phyloP scores from a whole-genome alignment of 1,139 yeast genomes.

The Taphrina confusa region DNA sequence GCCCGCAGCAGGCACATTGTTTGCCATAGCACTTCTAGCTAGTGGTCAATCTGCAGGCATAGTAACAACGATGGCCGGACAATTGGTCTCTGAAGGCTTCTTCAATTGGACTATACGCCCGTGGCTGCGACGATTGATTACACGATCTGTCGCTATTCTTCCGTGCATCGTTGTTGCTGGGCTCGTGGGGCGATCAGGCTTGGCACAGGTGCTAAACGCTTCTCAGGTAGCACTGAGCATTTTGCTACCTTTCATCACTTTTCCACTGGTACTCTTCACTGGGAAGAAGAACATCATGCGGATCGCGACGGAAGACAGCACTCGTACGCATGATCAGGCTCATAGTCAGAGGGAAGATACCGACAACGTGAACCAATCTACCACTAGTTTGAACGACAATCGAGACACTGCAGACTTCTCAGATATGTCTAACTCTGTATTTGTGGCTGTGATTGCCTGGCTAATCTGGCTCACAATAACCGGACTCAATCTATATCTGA shows the following conservation, averaged over 20 bases:
- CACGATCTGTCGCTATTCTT: constrained; percentile 79
- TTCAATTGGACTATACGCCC: constrained; percentile 83
- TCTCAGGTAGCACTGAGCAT: constrained; percentile 86
- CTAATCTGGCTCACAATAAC: constrained; percentile 72
- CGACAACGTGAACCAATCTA: not conserved
- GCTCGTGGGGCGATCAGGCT: constrained; percentile 79
- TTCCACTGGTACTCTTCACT: constrained; percentile 85
- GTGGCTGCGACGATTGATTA: constrained; percentile 76
- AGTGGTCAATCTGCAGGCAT: constrained; percentile 99
- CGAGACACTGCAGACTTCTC: constrained; percentile 39
- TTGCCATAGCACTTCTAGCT: constrained; percentile 86
- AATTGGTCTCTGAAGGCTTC: constrained; percentile 94
- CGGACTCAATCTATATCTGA: constrained; percentile 69
- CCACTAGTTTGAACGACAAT: no score
- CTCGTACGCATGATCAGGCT: not conserved
- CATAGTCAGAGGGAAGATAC: not conserved
- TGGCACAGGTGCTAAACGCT: constrained; percentile 74
- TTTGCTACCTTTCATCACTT: constrained; percentile 82
- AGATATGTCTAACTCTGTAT: constrained; percentile 69
- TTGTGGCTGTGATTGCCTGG: constrained; percentile 58
- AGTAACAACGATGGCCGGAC: constrained; percentile 96
- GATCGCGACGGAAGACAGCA: constrained; percentile 50
- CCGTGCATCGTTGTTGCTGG: constrained; percentile 84
- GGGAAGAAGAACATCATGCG: constrained; percentile 73
- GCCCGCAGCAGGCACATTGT: constrained; percentile 87